Percentiles rank a stretch among this genome's conserved stretches.
These are phyloP conservation scores for Aspergillus sp. DNA, from an alignment of 2,329 filamentous ascomycete genomes.

Conservation along the genomic window DNA sequence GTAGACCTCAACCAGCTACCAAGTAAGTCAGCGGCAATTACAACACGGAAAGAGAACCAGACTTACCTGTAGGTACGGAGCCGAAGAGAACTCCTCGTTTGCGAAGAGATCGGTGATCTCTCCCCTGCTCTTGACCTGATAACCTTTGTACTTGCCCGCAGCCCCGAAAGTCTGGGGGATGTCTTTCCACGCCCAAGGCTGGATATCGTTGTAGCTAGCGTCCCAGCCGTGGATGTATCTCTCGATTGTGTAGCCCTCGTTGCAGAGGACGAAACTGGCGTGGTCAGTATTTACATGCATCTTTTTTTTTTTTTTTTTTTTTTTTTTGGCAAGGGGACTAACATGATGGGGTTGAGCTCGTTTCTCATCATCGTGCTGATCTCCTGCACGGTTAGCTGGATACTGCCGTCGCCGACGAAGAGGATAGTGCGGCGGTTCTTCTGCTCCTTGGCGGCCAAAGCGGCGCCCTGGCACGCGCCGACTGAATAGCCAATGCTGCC, in stretches of 20 bases:
- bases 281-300: slow-evolving; percentile 24
- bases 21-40: slow-evolving; percentile 8
- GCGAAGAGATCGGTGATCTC: slow-evolving; percentile 58
- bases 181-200: slow-evolving; percentile 62
- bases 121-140: slow-evolving; percentile 58
- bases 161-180: slow-evolving; percentile 61
- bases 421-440: slow-evolving; percentile 61
- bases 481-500: slow-evolving; percentile 58
- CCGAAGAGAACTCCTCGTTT: slow-evolving; percentile 52
- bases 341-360: slow-evolving; percentile 66
- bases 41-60: background rate
- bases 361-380: slow-evolving; percentile 74
- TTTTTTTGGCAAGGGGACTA: too few species aligned
- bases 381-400: slow-evolving; percentile 78
- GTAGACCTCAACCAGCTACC: slow-evolving; percentile 70
- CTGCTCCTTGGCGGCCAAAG: slow-evolving; percentile 62
- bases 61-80: slow-evolving; percentile 37
- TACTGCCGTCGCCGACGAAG: slow-evolving; percentile 80
- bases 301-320: too few species aligned
- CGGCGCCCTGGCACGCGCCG: slow-evolving; percentile 57
- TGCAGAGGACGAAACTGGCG: slow-evolving; percentile 64
- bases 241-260: slow-evolving; percentile 84
- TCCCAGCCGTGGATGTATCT: slow-evolving; percentile 78
- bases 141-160: slow-evolving; percentile 49
- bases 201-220: slow-evolving; percentile 71